A percentile compares a stretch with the other conserved stretches of the same genome.
Evolutionary conservation across 345 rosid genomes (phyloP).

Genomic region (Turnera subulata): DNA sequence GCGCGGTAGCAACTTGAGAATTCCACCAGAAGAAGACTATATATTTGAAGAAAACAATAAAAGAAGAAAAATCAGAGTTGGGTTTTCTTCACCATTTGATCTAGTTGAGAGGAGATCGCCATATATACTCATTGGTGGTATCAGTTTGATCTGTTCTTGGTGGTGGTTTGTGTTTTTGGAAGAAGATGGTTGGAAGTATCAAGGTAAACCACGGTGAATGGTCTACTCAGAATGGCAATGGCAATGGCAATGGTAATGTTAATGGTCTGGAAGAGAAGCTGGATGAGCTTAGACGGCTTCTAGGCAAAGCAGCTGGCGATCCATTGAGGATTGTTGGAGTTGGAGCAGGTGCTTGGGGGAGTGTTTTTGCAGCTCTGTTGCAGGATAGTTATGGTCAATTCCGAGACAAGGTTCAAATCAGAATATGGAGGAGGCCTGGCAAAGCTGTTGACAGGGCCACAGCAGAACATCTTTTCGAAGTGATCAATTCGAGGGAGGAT

Average conservation of each 20-base stretch:
- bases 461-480: constrained; percentile 93
- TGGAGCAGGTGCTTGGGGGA: constrained; percentile 99
- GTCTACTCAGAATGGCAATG: constrained; percentile 38
- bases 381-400: constrained; percentile 82
- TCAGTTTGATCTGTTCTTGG: constrained; percentile 6
- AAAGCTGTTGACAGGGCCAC: constrained; percentile 66
- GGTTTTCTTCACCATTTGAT: constrained; percentile 16
- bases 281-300: constrained; percentile 61
- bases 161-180: constrained; percentile 14
- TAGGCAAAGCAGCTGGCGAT: constrained; percentile 78
- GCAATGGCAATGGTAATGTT: too few species aligned
- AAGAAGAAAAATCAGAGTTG: constrained; percentile 13
- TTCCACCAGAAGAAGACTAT: too few species aligned
- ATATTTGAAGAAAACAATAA: too few species aligned
- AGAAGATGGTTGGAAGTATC: constrained; percentile 59
- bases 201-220: constrained; percentile 19
- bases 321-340: constrained; percentile 83
- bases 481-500: constrained; percentile 91
- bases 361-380: constrained; percentile 84
- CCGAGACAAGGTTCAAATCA: constrained; percentile 80
- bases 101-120: constrained; percentile 2
- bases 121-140: neutral
- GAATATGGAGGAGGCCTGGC: constrained; percentile 95
- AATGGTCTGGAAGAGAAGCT: constrained; percentile 72
- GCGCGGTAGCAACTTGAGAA: constrained; percentile 20